Percentiles rank a stretch among this genome's conserved stretches.
These are phyloP conservation scores for Leccinum olivaceopallidum DNA, from an alignment of 768 basidiomycete species.

Conservation along the genomic window DNA sequence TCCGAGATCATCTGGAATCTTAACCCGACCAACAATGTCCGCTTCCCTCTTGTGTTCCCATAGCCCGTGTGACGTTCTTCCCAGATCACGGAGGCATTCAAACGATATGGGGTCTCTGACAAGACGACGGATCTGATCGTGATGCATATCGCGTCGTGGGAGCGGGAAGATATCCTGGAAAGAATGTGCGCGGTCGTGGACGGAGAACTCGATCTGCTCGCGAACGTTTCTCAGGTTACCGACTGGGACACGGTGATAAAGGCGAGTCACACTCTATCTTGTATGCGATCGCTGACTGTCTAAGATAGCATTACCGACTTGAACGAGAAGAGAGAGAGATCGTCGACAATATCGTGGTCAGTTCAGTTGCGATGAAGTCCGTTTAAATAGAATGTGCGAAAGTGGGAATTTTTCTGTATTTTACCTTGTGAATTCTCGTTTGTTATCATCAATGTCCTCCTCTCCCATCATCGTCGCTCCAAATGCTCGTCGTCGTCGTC, in stretches of 20 bases:
- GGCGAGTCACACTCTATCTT: conserved; percentile 42
- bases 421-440: neutral
- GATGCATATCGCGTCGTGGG: conserved; percentile 57
- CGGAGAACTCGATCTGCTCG: conserved; percentile 54
- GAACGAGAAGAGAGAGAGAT: conserved; percentile 44
- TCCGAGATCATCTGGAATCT: conserved; percentile 89
- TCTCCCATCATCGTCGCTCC: conserved; percentile 12
- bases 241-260: conserved; percentile 79
- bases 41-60: too few species aligned
- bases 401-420: too few species aligned
- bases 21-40: conserved; percentile 65
- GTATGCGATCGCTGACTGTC: neutral
- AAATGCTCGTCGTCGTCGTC: conserved; percentile 53
- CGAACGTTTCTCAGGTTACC: conserved; percentile 45
- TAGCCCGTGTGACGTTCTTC: neutral
- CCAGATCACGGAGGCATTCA: conserved; percentile 87
- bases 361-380: conserved; percentile 75
- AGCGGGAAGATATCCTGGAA: conserved; percentile 42
- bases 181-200: conserved; percentile 58
- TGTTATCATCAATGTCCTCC: neutral
- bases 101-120: conserved; percentile 81
- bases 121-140: conserved; percentile 65
- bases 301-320: conserved; percentile 65
- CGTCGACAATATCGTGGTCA: conserved; percentile 71
- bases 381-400: too few species aligned